Percentiles rank a stretch among this genome's conserved stretches.
Evolutionary conservation across 1,284 basidiomycete species (phyloP).

Genomic region (Marasmius oreades): DNA sequence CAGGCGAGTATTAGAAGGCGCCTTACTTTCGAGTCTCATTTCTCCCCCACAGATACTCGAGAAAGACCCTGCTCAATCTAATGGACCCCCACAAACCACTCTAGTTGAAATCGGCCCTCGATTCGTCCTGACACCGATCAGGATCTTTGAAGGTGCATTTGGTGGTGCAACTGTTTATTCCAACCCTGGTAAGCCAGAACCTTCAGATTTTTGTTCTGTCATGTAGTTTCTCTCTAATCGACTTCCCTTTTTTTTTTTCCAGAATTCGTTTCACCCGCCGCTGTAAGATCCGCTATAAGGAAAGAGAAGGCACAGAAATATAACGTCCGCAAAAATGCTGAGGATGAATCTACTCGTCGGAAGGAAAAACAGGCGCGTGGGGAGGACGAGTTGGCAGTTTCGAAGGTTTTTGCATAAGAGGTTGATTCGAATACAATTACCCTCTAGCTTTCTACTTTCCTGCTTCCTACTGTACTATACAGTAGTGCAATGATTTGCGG

Average conservation of each 20-base stretch:
- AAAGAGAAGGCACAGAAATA: slow-evolving; percentile 81
- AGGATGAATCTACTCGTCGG: slow-evolving; percentile 65
- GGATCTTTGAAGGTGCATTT: slow-evolving; percentile 98
- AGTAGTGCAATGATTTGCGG: not conserved
- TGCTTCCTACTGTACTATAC: not conserved
- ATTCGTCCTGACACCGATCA: slow-evolving; percentile 96
- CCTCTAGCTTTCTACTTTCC: too few relatives aligned
- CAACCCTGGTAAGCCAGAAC: slow-evolving; percentile 72
- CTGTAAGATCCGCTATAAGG: slow-evolving; percentile 71
- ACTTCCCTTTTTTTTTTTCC: slow-evolving; percentile 2
- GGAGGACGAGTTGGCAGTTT: slow-evolving; percentile 81
- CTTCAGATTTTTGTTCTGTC: not conserved
- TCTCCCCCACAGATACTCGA: slow-evolving; percentile 58
- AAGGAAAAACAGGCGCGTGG: slow-evolving; percentile 62
- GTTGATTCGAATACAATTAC: too few relatives aligned
- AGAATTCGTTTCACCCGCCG: slow-evolving; percentile 92
- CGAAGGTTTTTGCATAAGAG: slow-evolving; percentile 82
- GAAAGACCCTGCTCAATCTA: slow-evolving; percentile 75
- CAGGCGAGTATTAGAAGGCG: slow-evolving; percentile 51
- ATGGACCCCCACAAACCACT: slow-evolving; percentile 71
- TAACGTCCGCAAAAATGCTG: slow-evolving; percentile 74
- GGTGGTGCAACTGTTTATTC: slow-evolving; percentile 94
- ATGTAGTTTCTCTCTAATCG: not conserved
- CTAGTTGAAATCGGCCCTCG: slow-evolving; percentile 95
- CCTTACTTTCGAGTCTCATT: not conserved